Conservation (phyloP, 257 asterid species). For the Solanum pinnatisectum region DNA sequence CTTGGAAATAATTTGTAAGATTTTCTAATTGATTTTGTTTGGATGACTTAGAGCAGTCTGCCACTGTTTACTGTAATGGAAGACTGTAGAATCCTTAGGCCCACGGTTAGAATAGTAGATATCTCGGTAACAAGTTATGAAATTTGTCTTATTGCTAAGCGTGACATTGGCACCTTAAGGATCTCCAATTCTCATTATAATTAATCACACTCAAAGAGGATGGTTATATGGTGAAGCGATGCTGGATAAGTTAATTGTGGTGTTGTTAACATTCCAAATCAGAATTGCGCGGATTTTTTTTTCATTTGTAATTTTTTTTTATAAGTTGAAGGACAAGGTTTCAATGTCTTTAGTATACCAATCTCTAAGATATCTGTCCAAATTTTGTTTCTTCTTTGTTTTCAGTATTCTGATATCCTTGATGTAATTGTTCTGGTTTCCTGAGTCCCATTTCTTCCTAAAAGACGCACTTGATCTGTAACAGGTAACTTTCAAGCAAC, state of each 20-base stretch:
- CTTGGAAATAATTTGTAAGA: background rate
- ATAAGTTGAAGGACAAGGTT: background rate
- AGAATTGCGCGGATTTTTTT: background rate
- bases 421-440: background rate
- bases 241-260: background rate
- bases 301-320: background rate
- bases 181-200: background rate
- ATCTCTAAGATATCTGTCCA: background rate
- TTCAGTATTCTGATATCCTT: slow-evolving; percentile 10
- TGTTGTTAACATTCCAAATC: background rate
- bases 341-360: background rate
- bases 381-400: background rate
- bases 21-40: background rate
- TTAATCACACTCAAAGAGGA: background rate
- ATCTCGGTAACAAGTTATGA: background rate
- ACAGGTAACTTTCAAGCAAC: slow-evolving; percentile 54
- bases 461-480: slow-evolving; percentile 6
- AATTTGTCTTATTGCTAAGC: background rate
- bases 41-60: background rate
- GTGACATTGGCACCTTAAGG: background rate
- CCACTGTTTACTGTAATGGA: background rate
- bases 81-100: background rate
- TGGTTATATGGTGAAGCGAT: background rate
- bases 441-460: background rate
- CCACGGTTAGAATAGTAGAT: background rate